Conservation (phyloP, 352 stramenopile genomes). For the Globisporangium camurandrum region DNA sequence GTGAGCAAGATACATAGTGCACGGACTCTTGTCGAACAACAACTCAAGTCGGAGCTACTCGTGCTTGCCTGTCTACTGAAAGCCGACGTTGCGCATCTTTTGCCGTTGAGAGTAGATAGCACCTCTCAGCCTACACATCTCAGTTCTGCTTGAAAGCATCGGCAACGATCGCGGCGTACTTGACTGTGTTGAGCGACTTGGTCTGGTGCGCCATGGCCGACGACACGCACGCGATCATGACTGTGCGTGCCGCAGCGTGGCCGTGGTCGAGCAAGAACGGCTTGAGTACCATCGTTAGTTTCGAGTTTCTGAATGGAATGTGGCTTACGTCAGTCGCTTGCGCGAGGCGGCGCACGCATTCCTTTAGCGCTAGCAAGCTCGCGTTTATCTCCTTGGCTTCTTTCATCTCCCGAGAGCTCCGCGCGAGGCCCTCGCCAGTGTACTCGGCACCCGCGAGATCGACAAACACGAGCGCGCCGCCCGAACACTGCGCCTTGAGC, state of each 20-base stretch:
- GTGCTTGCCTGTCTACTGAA: too few relatives aligned
- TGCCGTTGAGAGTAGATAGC: too few relatives aligned
- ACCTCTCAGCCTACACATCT: too few relatives aligned
- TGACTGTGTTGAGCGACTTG: constrained; percentile 32
- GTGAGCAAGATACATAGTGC: too few relatives aligned
- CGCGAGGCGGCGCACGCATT: constrained; percentile 37
- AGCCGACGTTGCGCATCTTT: too few relatives aligned
- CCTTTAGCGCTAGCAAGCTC: constrained; percentile 43
- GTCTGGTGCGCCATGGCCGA: constrained; percentile 13
- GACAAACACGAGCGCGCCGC: constrained; percentile 39
- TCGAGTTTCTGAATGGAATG: constrained; percentile 24
- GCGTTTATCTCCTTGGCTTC: constrained; percentile 33
- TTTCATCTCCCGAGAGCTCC: constrained; percentile 15
- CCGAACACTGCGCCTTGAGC: constrained; percentile 10
- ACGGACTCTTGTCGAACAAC: too few relatives aligned
- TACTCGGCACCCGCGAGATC: constrained; percentile 52
- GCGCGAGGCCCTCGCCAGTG: constrained; percentile 28
- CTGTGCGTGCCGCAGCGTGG: constrained; percentile 13
- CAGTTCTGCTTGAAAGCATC: constrained; percentile 22
- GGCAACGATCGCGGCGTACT: constrained; percentile 32
- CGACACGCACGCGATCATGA: constrained; percentile 47
- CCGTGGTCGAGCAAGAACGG: constrained; percentile 16
- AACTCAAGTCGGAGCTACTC: too few relatives aligned
- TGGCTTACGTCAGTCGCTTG: too few relatives aligned
- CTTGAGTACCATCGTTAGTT: constrained; percentile 43